Evolutionary conservation across 2,329 filamentous ascomycete genomes (phyloP).

Genomic region (Nothomitra cinnamomea): DNA sequence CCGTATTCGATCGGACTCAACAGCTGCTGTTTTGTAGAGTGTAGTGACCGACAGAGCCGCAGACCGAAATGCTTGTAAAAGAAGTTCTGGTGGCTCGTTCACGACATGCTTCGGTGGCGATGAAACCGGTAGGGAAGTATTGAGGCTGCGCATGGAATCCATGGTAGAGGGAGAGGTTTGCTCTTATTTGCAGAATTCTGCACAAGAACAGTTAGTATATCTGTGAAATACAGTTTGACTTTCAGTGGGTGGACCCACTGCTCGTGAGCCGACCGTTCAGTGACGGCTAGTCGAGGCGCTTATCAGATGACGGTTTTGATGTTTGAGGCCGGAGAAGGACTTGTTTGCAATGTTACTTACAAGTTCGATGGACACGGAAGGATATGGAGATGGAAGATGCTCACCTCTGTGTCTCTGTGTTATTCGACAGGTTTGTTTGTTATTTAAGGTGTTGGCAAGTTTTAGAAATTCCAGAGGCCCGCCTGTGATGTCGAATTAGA

Average conservation of each 20-base stretch:
- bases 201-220: neutral
- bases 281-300: neutral
- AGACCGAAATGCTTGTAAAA: conserved; percentile 79
- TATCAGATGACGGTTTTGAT: neutral
- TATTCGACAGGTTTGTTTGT: too few relatives aligned
- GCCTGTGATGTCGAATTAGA: too few relatives aligned
- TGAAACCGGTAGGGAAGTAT: conserved; percentile 40
- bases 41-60: conserved; percentile 91
- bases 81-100: conserved; percentile 30
- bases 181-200: neutral
- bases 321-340: neutral
- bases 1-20: conserved; percentile 58
- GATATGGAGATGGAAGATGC: too few relatives aligned
- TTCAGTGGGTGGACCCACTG: neutral
- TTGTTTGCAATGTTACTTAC: neutral
- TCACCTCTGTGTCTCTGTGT: too few relatives aligned
- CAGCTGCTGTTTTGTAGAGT: conserved; percentile 80
- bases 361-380: too few relatives aligned
- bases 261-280: neutral
- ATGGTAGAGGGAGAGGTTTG: conserved; percentile 21
- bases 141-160: conserved; percentile 48
- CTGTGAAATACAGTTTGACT: neutral
- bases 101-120: conserved; percentile 24
- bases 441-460: too few relatives aligned
- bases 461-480: too few relatives aligned